Percentiles rank a stretch among this genome's conserved stretches.
Evolutionary conservation across 2,329 filamentous ascomycete genomes (phyloP).

Genomic region (Fusarium annulatum): DNA sequence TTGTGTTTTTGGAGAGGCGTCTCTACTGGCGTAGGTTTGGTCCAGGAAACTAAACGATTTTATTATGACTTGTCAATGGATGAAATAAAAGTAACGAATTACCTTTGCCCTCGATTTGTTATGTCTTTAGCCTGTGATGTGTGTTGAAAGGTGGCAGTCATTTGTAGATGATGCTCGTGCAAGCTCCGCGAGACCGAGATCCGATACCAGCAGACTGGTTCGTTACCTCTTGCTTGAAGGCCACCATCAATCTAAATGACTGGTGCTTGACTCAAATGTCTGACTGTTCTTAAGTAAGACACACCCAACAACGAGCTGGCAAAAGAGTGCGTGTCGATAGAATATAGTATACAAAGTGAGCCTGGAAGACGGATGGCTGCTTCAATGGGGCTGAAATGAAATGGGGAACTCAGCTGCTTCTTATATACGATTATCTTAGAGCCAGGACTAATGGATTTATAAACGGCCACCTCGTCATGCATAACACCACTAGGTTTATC

Average conservation of each 20-base stretch:
- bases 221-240: not conserved
- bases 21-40: conserved; percentile 39
- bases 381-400: not conserved
- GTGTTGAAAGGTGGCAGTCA: not conserved
- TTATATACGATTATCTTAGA: not conserved
- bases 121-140: not conserved
- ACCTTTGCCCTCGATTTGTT: not conserved
- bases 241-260: not conserved
- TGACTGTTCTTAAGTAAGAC: not conserved
- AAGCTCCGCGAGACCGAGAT: not conserved
- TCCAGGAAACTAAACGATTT: conserved; percentile 39
- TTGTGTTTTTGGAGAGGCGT: conserved; percentile 44
- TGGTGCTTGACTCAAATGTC: not conserved
- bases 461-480: conserved; percentile 1
- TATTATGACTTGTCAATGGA: conserved; percentile 34
- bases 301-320: not conserved
- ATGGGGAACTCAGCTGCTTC: not conserved
- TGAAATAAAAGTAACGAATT: conserved; percentile 38
- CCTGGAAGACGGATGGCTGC: not conserved
- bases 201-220: not conserved
- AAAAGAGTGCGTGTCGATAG: not conserved
- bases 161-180: not conserved
- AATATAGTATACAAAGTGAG: not conserved
- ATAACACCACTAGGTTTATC: conserved; percentile 14
- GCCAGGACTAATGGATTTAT: not conserved